These are phyloP conservation scores for Drechslerella dactyloides DNA, from an alignment of 2,329 filamentous ascomycete genomes.

Conservation along the genomic window DNA sequence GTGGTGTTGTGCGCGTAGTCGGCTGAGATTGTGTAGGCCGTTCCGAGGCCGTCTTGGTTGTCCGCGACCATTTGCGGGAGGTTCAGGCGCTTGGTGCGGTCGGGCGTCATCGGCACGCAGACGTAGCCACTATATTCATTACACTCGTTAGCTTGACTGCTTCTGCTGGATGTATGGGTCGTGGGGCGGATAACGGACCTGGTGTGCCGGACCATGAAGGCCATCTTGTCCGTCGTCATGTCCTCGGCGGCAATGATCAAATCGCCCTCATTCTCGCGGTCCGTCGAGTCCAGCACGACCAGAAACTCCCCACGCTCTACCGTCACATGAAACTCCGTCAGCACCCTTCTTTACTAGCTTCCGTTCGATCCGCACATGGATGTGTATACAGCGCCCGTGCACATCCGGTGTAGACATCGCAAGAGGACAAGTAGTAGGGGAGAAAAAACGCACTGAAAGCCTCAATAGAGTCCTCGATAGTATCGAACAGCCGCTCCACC, in stretches of 20 bases:
- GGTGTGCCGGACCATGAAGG: conserved; percentile 91
- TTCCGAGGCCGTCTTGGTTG: conserved; percentile 81
- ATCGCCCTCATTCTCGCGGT: conserved; percentile 97
- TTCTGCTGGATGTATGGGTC: background rate
- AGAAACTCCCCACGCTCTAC: conserved; percentile 76
- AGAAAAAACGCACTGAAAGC: conserved; percentile 41
- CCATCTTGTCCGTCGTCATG: conserved; percentile 87
- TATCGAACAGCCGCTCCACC: conserved; percentile 37
- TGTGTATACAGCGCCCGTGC: no score
- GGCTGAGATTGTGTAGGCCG: conserved; percentile 89
- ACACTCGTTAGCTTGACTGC: background rate
- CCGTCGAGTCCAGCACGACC: conserved; percentile 88
- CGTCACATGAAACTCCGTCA: background rate
- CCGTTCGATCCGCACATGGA: conserved; percentile 55
- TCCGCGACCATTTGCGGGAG: conserved; percentile 86
- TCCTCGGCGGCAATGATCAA: conserved; percentile 89
- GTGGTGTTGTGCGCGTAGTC: conserved; percentile 76
- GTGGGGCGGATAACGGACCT: conserved; percentile 59
- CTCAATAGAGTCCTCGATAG: conserved; percentile 47
- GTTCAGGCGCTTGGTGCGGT: conserved; percentile 71
- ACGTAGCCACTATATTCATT: conserved; percentile 70
- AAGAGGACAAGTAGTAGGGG: conserved; percentile 1
- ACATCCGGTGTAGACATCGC: no score
- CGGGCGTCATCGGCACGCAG: conserved; percentile 79
- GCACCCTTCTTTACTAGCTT: no score